Percentiles rank a stretch among this genome's conserved stretches.
Evolutionary conservation across 192 early-diverging fungal species (phyloP).

Genomic region (Coemansia sp.): DNA sequence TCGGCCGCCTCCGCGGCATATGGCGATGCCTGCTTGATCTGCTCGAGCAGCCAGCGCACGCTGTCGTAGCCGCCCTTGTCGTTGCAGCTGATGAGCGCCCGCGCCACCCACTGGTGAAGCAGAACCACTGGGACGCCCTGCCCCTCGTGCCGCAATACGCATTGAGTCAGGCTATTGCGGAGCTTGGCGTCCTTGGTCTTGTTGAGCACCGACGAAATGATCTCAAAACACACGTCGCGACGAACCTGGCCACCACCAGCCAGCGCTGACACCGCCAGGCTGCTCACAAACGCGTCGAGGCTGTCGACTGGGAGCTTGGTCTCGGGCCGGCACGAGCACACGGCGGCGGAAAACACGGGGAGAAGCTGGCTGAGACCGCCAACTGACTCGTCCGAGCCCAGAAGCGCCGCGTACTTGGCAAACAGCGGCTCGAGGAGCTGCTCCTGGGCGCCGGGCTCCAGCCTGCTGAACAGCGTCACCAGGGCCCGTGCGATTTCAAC

Average conservation of each 20-base stretch:
- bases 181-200: constrained; percentile 56
- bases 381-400: background rate
- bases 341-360: constrained; percentile 34
- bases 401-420: constrained; percentile 9
- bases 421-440: constrained; percentile 21
- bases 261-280: constrained; percentile 47
- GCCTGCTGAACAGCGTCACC: constrained; percentile 26
- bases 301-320: constrained; percentile 55
- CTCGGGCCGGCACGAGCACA: constrained; percentile 51
- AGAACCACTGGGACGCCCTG: constrained; percentile 1
- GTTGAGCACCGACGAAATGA: constrained; percentile 65
- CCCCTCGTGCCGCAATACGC: constrained; percentile 9
- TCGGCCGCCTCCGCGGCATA: constrained; percentile 54
- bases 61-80: constrained; percentile 44
- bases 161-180: constrained; percentile 27
- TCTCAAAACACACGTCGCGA: constrained; percentile 57
- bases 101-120: constrained; percentile 42
- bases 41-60: constrained; percentile 34
- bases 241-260: constrained; percentile 40
- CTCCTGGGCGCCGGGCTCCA: constrained; percentile 21
- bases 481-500: constrained; percentile 29
- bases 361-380: constrained; percentile 7
- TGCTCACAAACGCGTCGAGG: constrained; percentile 44
- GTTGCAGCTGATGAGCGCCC: constrained; percentile 43
- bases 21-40: constrained; percentile 14